A percentile compares a stretch with the other conserved stretches of the same genome.
phyloP scores from a whole-genome alignment of 1,284 basidiomycete species.

The Naganishia sp. region DNA sequence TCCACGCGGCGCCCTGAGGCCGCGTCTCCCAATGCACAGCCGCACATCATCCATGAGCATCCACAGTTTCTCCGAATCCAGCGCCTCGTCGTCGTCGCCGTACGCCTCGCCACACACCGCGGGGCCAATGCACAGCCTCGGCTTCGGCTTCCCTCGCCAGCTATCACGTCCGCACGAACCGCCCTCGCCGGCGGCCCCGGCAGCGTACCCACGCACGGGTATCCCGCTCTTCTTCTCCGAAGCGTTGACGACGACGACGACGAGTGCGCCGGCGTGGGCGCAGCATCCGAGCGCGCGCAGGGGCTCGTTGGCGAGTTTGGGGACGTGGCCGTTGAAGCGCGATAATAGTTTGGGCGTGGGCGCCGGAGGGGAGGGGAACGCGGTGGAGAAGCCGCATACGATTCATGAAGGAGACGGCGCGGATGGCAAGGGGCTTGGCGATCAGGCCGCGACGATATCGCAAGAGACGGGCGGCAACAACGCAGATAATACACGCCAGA shows the following conservation, averaged over 20 bases:
- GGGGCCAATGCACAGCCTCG: slow-evolving; percentile 13
- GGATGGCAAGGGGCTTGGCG: background rate
- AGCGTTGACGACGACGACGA: background rate
- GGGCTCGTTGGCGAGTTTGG: slow-evolving; percentile 23
- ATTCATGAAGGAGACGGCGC: background rate
- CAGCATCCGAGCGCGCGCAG: slow-evolving; percentile 13
- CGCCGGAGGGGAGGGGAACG: too few relatives aligned
- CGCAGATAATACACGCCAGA: too few relatives aligned
- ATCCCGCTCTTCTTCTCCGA: slow-evolving; percentile 13
- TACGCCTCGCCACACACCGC: background rate
- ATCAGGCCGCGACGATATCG: too few relatives aligned
- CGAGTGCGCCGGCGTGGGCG: slow-evolving; percentile 4
- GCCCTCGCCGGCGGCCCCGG: background rate
- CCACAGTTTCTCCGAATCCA: background rate
- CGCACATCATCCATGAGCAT: slow-evolving; percentile 9
- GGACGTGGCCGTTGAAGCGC: slow-evolving; percentile 16
- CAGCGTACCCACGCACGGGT: slow-evolving; percentile 5
- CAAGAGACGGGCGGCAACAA: too few relatives aligned
- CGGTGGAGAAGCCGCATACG: background rate
- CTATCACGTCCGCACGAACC: background rate
- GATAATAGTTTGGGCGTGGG: background rate
- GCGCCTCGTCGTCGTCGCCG: background rate
- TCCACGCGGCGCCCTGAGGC: background rate
- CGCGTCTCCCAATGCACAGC: slow-evolving; percentile 19
- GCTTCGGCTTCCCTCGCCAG: background rate